phyloP scores from a whole-genome alignment of 305 asterid species.

The Fraxinus angustifolia region DNA sequence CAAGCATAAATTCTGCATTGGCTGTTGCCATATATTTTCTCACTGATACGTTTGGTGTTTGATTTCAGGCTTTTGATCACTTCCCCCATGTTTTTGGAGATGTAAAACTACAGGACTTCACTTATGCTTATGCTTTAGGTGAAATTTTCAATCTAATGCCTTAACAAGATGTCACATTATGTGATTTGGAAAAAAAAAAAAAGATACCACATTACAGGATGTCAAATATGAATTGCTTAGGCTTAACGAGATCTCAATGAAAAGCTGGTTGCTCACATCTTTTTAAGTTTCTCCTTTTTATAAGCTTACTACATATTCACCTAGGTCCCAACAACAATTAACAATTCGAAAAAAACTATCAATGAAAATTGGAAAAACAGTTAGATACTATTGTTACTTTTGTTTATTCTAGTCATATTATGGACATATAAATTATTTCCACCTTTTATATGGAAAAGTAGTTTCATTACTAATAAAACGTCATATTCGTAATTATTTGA shows the following conservation, averaged over 20 bases:
- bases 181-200: neutral
- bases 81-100: conserved; percentile 36
- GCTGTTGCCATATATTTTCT: neutral
- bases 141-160: conserved; percentile 1
- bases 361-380: neutral
- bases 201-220: neutral
- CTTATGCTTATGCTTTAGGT: conserved; percentile 63
- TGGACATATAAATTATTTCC: neutral
- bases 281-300: neutral
- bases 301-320: neutral
- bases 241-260: neutral
- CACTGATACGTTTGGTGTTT: neutral
- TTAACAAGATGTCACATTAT: neutral
- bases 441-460: neutral
- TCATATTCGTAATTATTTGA: neutral
- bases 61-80: conserved; percentile 39
- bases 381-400: neutral
- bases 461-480: neutral
- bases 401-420: neutral
- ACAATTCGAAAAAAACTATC: neutral
- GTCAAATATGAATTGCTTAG: neutral
- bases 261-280: neutral
- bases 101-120: conserved; percentile 49
- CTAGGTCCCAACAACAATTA: neutral
- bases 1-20: neutral